These are phyloP conservation scores for Leccinum rimulosum DNA, from an alignment of 768 basidiomycete species.

Conservation along the genomic window DNA sequence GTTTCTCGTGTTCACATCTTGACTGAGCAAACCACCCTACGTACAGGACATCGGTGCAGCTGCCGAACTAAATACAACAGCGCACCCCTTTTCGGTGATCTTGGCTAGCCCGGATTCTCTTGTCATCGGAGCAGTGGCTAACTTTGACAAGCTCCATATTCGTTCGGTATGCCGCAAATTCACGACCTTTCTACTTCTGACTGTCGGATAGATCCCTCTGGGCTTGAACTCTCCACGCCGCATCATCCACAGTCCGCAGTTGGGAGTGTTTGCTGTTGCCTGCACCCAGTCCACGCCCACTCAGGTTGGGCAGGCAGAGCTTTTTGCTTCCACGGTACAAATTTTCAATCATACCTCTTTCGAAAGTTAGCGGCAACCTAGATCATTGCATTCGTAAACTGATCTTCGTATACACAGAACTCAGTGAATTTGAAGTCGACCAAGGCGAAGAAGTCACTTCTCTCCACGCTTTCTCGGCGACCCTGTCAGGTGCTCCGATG, in stretches of 20 bases:
- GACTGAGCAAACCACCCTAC: conserved; percentile 1
- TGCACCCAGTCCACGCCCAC: conserved; percentile 54
- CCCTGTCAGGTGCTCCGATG: conserved; percentile 28
- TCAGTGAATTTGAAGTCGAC: conserved; percentile 31
- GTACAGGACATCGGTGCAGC: conserved; percentile 54
- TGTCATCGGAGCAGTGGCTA: conserved; percentile 61
- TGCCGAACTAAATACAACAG: conserved; percentile 44
- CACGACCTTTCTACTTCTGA: neutral
- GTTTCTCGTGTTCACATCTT: neutral
- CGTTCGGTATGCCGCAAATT: conserved; percentile 52
- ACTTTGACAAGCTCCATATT: conserved; percentile 79
- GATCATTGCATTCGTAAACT: neutral
- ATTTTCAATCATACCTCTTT: conserved; percentile 66
- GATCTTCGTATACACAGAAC: conserved; percentile 16
- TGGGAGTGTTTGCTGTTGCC: conserved; percentile 64
- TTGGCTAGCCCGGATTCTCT: conserved; percentile 54
- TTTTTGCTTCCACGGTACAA: conserved; percentile 55
- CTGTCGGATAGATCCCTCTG: conserved; percentile 53
- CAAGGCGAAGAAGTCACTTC: conserved; percentile 64
- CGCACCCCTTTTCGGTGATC: conserved; percentile 54
- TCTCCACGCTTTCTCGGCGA: conserved; percentile 35
- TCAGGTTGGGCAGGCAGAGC: conserved; percentile 50
- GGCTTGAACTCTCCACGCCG: conserved; percentile 70
- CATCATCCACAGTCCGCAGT: conserved; percentile 55
- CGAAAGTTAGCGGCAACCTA: conserved; percentile 45